Conservation (phyloP, 2,329 filamentous ascomycete genomes). For the Fusarium proliferatum region DNA sequence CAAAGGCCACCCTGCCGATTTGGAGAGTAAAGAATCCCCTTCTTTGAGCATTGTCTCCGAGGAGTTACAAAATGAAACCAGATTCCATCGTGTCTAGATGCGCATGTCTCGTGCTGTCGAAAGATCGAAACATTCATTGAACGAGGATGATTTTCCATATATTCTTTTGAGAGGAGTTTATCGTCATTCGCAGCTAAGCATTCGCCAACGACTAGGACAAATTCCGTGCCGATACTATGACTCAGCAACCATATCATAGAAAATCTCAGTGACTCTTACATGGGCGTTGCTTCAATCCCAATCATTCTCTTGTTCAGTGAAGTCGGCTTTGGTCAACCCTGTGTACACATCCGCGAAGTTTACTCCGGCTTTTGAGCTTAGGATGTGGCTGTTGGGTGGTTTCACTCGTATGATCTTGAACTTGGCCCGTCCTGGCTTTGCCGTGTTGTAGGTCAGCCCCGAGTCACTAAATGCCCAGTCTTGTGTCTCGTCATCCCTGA, state of each 20-base stretch:
- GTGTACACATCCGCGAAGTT: not conserved
- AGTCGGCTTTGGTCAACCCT: not conserved
- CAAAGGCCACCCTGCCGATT: not conserved
- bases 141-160: not conserved
- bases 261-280: not conserved
- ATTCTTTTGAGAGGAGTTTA: not conserved
- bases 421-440: not conserved
- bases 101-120: not conserved
- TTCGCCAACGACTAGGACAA: not conserved
- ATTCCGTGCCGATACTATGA: not conserved
- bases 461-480: not conserved
- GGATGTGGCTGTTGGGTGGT: not conserved
- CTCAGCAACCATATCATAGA: not conserved
- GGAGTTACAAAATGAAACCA: not conserved
- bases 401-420: not conserved
- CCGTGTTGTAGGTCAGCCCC: not conserved
- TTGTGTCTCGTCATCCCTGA: not conserved
- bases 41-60: not conserved
- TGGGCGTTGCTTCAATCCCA: not conserved
- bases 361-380: not conserved
- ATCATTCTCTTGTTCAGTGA: not conserved
- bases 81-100: not conserved
- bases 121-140: not conserved
- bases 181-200: not conserved
- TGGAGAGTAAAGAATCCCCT: not conserved